Conservation (phyloP, 371 early-diverging fungal species). For the Choanephora cucurbitarum region DNA sequence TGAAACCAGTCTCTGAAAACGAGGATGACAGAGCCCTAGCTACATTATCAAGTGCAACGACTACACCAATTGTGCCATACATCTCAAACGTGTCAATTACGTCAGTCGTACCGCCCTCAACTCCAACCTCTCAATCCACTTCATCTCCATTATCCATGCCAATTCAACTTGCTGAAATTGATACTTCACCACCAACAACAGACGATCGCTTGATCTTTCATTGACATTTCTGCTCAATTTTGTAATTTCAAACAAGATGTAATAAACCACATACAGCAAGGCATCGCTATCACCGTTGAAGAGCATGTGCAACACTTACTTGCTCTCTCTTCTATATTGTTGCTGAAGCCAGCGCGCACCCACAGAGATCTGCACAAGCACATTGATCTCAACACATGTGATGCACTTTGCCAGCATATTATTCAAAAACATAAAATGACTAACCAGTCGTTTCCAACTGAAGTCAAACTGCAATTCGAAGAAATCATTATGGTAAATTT, state of each 20-base stretch:
- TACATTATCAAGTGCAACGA: slow-evolving; percentile 8
- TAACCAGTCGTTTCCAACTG: no score
- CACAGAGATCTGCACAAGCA: no score
- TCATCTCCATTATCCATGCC: slow-evolving; percentile 9
- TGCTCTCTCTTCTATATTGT: no score
- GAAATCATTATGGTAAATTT: no score
- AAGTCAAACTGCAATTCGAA: no score
- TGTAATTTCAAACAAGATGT: slow-evolving; percentile 13
- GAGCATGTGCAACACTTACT: no score
- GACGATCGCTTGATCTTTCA: slow-evolving; percentile 11
- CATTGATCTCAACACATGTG: no score
- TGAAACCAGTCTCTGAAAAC: slow-evolving; percentile 9
- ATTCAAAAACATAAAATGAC: no score
- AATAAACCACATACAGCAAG: slow-evolving; percentile 10
- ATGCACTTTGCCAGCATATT: no score
- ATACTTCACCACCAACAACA: slow-evolving; percentile 12
- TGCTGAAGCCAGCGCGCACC: no score
- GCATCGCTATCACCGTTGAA: no score
- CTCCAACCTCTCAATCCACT: slow-evolving; percentile 11
- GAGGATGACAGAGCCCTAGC: slow-evolving; percentile 6
- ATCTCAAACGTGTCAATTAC: slow-evolving; percentile 4
- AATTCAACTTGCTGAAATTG: slow-evolving; percentile 13
- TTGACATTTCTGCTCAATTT: slow-evolving; percentile 14
- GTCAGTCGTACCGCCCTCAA: slow-evolving; percentile 11
- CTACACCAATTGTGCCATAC: slow-evolving; percentile 2